Percentiles rank a stretch among this genome's conserved stretches.
Evolutionary conservation across 805 yeast genomes (phyloP).

Genomic region (Candida cerambycidarum): DNA sequence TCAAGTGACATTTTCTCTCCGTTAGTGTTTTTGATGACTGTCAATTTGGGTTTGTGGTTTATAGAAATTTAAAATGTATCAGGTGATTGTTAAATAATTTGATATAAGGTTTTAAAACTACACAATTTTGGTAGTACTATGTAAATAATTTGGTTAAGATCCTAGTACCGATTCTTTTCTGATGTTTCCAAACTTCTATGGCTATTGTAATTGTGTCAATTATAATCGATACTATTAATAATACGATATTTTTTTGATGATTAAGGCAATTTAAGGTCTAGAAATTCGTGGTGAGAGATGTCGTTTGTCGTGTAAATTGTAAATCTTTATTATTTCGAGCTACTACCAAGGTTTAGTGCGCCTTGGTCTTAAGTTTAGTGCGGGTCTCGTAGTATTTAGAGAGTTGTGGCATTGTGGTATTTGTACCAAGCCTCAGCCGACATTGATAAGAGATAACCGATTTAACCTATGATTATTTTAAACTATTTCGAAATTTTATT

Average conservation of each 20-base stretch:
- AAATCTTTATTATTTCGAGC: neutral
- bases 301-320: constrained; percentile 1
- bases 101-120: neutral
- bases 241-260: constrained; percentile 5
- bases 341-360: neutral
- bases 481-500: neutral
- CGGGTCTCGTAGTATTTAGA: neutral
- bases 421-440: constrained; percentile 2
- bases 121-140: neutral
- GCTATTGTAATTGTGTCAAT: neutral
- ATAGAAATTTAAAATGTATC: neutral
- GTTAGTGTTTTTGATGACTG: no score
- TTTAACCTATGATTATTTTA: neutral
- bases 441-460: constrained; percentile 9
- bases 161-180: neutral
- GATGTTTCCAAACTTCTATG: neutral
- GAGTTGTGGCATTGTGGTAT: neutral
- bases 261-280: constrained; percentile 7
- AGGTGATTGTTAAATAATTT: neutral
- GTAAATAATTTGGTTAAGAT: neutral
- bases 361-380: no score
- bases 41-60: neutral
- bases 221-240: constrained; percentile 4
- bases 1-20: constrained; percentile 5
- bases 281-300: constrained; percentile 7